phyloP scores from a whole-genome alignment of 2,329 filamentous ascomycete species.

The Aspergillus ochraceoroseus region DNA sequence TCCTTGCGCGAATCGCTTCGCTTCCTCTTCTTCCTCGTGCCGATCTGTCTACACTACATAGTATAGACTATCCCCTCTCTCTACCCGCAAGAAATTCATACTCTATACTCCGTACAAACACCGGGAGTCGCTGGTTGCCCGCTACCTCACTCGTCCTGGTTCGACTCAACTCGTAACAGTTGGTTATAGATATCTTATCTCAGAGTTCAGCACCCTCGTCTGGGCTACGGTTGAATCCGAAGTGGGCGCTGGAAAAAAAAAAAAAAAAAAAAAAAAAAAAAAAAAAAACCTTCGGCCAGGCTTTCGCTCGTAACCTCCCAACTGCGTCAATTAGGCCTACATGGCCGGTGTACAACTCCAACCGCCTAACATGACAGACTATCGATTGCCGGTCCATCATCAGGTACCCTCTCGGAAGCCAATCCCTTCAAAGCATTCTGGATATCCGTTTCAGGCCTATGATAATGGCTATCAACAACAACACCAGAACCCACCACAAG shows the following conservation, averaged over 20 bases:
- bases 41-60: neutral
- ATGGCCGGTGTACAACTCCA: conserved; percentile 30
- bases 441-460: conserved; percentile 28
- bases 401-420: conserved; percentile 34
- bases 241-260: too few species aligned
- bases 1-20: neutral
- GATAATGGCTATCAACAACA: conserved; percentile 26
- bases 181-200: too few species aligned
- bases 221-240: too few species aligned
- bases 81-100: too few species aligned
- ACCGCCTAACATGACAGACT: conserved; percentile 35
- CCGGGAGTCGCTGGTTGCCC: too few species aligned
- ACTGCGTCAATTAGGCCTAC: conserved; percentile 11
- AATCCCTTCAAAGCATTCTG: conserved; percentile 23
- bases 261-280: too few species aligned
- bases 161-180: too few species aligned
- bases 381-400: conserved; percentile 36
- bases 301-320: conserved; percentile 2
- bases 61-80: neutral
- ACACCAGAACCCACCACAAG: conserved; percentile 22
- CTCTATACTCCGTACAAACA: too few species aligned
- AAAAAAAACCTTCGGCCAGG: too few species aligned
- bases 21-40: neutral
- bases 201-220: too few species aligned
- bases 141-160: too few species aligned